Percentiles rank a stretch among this genome's conserved stretches.
These are phyloP conservation scores for Trichothecium sympodiale DNA, from an alignment of 2,329 filamentous ascomycete species.

Conservation along the genomic window DNA sequence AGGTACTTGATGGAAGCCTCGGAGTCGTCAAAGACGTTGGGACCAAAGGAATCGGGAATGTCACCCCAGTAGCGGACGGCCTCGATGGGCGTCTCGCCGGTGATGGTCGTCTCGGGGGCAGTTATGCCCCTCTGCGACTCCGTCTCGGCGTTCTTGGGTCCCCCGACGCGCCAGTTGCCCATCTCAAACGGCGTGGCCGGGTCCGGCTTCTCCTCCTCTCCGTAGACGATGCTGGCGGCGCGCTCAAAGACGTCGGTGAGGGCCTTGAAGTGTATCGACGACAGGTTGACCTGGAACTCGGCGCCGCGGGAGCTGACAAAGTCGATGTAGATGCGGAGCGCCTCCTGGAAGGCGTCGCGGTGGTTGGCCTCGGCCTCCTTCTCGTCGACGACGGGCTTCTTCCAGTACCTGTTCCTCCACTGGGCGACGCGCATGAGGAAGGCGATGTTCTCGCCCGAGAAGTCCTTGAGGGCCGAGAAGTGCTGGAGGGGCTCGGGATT, in stretches of 20 bases:
- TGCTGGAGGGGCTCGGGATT: constrained; percentile 50
- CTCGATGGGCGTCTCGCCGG: constrained; percentile 11
- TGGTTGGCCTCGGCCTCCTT: constrained; percentile 16
- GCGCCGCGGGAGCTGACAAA: constrained; percentile 51
- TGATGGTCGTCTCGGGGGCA: constrained; percentile 5
- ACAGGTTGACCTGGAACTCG: constrained; percentile 57
- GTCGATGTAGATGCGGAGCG: constrained; percentile 48
- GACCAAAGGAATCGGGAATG: constrained; percentile 36
- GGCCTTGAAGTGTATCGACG: constrained; percentile 40
- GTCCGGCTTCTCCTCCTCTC: constrained; percentile 25
- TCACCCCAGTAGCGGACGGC: constrained; percentile 25
- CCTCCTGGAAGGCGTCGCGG: constrained; percentile 43
- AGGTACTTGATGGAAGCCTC: constrained; percentile 54
- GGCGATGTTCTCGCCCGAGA: constrained; percentile 61
- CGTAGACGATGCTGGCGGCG: constrained; percentile 34
- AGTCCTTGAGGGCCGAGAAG: constrained; percentile 55
- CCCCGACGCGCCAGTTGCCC: constrained; percentile 9
- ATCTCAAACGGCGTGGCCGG: constrained; percentile 32
- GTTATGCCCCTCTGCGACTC: constrained; percentile 15
- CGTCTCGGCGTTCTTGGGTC: constrained; percentile 8
- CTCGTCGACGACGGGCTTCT: constrained; percentile 2
- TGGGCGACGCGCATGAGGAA: constrained; percentile 48
- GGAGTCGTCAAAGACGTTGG: constrained; percentile 45
- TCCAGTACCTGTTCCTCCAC: constrained; percentile 18
- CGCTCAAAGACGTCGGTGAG: constrained; percentile 46